Evolutionary conservation across 192 early-diverging fungal species (phyloP), one percentile per base, ranked within the genome.

Genomic region (Entomortierella parvispora): DNA sequence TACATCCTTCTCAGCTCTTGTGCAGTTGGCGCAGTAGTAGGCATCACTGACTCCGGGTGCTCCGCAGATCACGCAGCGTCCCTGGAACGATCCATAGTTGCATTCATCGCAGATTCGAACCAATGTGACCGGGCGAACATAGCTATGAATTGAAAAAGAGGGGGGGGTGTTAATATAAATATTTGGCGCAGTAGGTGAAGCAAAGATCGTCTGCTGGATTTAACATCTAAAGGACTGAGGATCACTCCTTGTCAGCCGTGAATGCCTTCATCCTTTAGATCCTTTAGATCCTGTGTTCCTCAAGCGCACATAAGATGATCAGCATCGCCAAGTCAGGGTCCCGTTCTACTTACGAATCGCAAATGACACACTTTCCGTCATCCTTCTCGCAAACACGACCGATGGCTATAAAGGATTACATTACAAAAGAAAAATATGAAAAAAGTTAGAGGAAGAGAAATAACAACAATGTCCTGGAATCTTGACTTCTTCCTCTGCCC

Each of bases 71-170:
- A 97, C 92, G 77, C 97, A 98, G 31, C 91, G 88, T 11, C 96
- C 95, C 71, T 95, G 91, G 65, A 90, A 90, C 32, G 90, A 89
- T 57, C 97, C 96, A 81, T 94, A 98, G 84, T 98, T 98, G 85
- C 95, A 97, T 79, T 98, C 96, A 68, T 96, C 95, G 76, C 97
- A 98, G 47, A 97, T 93, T 50, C 91, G 91, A 37, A 97, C 97
- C 42, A 92, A 63, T 42, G 94, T 96, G 44, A 93, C 89, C 53
- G 95, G 96, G 15, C 92, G 84, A 20, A 98, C 97, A 63, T 96
- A 88, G 70, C 87, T 88, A 40, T 3, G 14, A n/a, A 43, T 37
- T 9, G 58, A 31, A n/a, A 26, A 8, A 43, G 8, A 8, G 6
- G 32, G 53, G 32, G 28, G n/a, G n/a, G n/a, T n/a, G n/a, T n/a